phyloP scores from a whole-genome alignment of 1,284 basidiomycete genomes.

The Leccinum angustisporum region DNA sequence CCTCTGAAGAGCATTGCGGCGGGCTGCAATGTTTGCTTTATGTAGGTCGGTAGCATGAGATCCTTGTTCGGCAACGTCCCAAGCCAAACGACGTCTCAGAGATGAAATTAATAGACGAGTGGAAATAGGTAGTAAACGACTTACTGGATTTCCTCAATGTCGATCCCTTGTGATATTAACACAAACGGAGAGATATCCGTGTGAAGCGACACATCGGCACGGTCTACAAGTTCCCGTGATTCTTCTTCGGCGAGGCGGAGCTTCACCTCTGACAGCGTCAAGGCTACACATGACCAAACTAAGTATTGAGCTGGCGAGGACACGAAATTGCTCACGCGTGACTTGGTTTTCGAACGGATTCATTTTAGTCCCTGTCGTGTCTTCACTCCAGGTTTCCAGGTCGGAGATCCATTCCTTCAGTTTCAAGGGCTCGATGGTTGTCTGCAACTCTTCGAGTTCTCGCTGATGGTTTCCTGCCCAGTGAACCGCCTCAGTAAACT shows the following conservation, averaged over 20 bases:
- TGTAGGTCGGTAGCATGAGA: background rate
- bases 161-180: conserved; percentile 1
- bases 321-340: too few relatives aligned
- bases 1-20: background rate
- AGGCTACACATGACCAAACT: too few relatives aligned
- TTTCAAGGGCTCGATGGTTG: background rate
- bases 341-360: conserved; percentile 11
- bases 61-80: background rate
- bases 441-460: background rate
- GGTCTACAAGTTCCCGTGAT: too few relatives aligned
- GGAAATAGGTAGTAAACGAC: background rate
- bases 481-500: background rate
- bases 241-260: too few relatives aligned
- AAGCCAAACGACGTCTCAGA: too few relatives aligned
- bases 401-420: background rate
- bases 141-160: conserved; percentile 8
- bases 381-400: background rate
- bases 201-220: conserved; percentile 1
- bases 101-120: too few relatives aligned
- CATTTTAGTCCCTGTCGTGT: background rate
- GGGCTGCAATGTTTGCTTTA: background rate
- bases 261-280: too few relatives aligned
- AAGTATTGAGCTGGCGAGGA: too few relatives aligned
- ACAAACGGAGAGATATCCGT: conserved; percentile 3
- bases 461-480: background rate